These are phyloP conservation scores for Yamadazyma tumulicola DNA, from an alignment of 805 yeast species.

Conservation along the genomic window DNA sequence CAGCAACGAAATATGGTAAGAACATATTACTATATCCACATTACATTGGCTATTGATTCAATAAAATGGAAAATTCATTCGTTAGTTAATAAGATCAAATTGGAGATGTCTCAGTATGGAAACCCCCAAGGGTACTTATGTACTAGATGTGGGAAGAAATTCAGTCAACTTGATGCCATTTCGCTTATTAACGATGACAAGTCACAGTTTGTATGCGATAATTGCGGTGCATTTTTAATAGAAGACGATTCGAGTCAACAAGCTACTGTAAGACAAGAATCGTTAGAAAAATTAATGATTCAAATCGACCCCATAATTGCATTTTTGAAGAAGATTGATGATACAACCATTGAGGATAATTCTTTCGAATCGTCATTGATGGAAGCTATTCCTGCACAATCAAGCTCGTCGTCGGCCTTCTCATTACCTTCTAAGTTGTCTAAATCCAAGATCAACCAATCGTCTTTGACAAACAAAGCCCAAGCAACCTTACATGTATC, in stretches of 20 bases:
- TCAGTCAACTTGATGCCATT: slow-evolving; percentile 83
- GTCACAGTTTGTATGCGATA: slow-evolving; percentile 77
- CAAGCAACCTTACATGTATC: slow-evolving; percentile 89
- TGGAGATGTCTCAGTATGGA: slow-evolving; percentile 77
- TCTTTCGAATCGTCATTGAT: slow-evolving; percentile 56
- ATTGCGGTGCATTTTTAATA: slow-evolving; percentile 70
- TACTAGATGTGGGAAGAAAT: slow-evolving; percentile 77
- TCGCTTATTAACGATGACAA: slow-evolving; percentile 75
- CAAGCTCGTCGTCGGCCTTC: slow-evolving; percentile 66
- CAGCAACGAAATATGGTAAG: slow-evolving; percentile 66
- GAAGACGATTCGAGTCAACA: slow-evolving; percentile 89
- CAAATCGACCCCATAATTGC: slow-evolving; percentile 87
- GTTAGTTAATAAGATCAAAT: slow-evolving; percentile 72
- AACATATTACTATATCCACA: slow-evolving; percentile 82
- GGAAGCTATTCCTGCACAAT: slow-evolving; percentile 80
- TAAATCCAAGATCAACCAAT: slow-evolving; percentile 23
- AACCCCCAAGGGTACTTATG: slow-evolving; percentile 95
- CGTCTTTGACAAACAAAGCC: slow-evolving; percentile 41
- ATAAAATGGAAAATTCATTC: slow-evolving; percentile 95
- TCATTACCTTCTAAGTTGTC: slow-evolving; percentile 48
- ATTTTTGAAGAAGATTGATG: slow-evolving; percentile 58
- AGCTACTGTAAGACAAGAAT: slow-evolving; percentile 76
- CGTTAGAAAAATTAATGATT: slow-evolving; percentile 77
- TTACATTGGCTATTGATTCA: slow-evolving; percentile 91
- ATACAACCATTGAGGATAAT: slow-evolving; percentile 37